These are phyloP conservation scores for Epichloe scottii DNA, from an alignment of 2,329 filamentous ascomycete genomes.

Conservation along the genomic window DNA sequence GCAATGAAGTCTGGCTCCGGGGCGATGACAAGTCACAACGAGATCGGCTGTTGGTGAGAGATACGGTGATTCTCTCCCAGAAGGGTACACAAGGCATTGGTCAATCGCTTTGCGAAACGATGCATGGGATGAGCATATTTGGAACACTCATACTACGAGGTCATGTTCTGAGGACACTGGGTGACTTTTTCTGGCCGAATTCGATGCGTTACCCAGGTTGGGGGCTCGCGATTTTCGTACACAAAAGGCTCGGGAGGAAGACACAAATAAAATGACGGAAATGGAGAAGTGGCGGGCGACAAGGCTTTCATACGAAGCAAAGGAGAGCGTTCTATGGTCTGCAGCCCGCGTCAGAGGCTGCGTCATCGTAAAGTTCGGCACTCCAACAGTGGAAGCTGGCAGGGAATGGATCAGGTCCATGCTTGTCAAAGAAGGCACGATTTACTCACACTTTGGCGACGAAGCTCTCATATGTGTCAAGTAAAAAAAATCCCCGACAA, in stretches of 20 bases:
- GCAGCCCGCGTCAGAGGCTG: constrained; percentile 70
- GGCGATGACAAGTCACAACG: constrained; percentile 20
- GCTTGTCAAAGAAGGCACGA: constrained; percentile 60
- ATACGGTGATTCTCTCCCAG: constrained; percentile 65
- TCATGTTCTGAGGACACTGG: constrained; percentile 50
- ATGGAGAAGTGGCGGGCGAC: constrained; percentile 39
- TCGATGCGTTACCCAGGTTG: constrained; percentile 64
- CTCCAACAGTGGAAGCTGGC: constrained; percentile 67
- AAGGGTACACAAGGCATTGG: constrained; percentile 28
- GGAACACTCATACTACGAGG: constrained; percentile 80
- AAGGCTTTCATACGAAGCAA: constrained; percentile 46
- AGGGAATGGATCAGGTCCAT: constrained; percentile 69
- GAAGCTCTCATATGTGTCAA: constrained; percentile 66
- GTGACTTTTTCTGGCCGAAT: constrained; percentile 70
- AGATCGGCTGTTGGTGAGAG: constrained; percentile 62
- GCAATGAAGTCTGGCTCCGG: constrained; percentile 71
- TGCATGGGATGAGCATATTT: constrained; percentile 64
- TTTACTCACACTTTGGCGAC: constrained; percentile 62
- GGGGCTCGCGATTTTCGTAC: constrained; percentile 67
- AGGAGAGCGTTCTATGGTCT: constrained; percentile 62
- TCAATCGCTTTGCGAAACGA: constrained; percentile 42
- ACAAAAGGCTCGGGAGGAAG: constrained; percentile 33
- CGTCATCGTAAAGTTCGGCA: constrained; percentile 83
- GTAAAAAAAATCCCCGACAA: too few species aligned
- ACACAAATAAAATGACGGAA: constrained; percentile 24